Evolutionary conservation across 495 filamentous ascomycete genomes (phyloP).

Genomic region (Penicillium soppii): DNA sequence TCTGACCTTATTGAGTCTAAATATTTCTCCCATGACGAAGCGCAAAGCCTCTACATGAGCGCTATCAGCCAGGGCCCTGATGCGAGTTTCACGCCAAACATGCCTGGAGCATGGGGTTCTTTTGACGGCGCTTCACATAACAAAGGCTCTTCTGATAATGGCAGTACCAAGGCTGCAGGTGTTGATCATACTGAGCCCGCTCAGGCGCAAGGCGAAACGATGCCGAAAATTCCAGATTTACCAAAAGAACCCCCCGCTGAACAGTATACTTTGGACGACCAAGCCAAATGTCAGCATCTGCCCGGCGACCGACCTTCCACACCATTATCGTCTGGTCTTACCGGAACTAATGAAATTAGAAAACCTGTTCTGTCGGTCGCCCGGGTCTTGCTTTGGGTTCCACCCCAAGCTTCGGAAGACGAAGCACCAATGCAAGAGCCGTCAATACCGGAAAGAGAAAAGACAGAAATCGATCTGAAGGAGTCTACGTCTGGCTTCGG

Average conservation of each 20-base stretch:
- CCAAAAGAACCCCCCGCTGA: slow-evolving; percentile 15
- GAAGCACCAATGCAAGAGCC: slow-evolving; percentile 2
- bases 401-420: slow-evolving; percentile 19
- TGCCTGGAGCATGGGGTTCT: slow-evolving; percentile 63
- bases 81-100: slow-evolving; percentile 42
- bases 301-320: slow-evolving; percentile 18
- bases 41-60: slow-evolving; percentile 95
- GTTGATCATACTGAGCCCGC: not conserved
- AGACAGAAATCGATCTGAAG: slow-evolving; percentile 18
- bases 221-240: slow-evolving; percentile 29
- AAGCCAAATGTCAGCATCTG: slow-evolving; percentile 10
- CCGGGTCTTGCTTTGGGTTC: slow-evolving; percentile 36
- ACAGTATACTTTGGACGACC: slow-evolving; percentile 7
- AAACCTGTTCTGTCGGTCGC: slow-evolving; percentile 38
- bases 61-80: slow-evolving; percentile 53
- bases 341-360: slow-evolving; percentile 26
- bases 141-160: not conserved
- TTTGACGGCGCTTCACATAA: slow-evolving; percentile 16
- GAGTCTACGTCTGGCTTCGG: slow-evolving; percentile 21
- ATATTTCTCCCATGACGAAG: slow-evolving; percentile 86
- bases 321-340: slow-evolving; percentile 16
- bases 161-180: not conserved
- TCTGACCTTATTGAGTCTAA: slow-evolving; percentile 70
- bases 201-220: slow-evolving; percentile 17
- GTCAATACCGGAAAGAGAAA: slow-evolving; percentile 6